These are phyloP conservation scores for Lablab purpureus DNA, from an alignment of 306 rosid species.

Conservation along the genomic window DNA sequence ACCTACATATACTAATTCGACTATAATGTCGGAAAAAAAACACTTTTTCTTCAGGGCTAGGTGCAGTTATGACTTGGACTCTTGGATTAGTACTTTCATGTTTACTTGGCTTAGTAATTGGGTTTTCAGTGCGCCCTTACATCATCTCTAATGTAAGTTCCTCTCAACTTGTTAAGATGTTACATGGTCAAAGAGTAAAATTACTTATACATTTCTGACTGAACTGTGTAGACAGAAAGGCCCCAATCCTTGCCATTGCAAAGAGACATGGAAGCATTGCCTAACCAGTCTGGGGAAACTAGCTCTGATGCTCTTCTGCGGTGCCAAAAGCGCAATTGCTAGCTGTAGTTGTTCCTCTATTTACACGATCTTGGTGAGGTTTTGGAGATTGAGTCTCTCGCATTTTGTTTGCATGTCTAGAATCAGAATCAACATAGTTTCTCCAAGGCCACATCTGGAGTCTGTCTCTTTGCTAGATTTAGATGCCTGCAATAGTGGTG, in stretches of 20 bases:
- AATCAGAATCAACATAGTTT: conserved; percentile 10
- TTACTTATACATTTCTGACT: conserved; percentile 48
- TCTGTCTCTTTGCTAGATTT: conserved; percentile 63
- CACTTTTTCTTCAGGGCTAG: conserved; percentile 51
- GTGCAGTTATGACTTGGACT: conserved; percentile 58
- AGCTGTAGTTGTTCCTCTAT: conserved; percentile 40
- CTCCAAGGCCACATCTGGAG: conserved; percentile 47
- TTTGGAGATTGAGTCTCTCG: conserved; percentile 56
- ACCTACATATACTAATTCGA: conserved; percentile 4
- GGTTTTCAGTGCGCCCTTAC: conserved; percentile 54
- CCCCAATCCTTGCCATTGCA: conserved; percentile 44
- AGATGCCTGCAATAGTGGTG: conserved; percentile 55
- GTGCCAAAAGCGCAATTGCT: conserved; percentile 74
- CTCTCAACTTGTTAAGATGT: conserved; percentile 8
- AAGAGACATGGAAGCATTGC: conserved; percentile 76
- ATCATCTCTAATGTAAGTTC: conserved; percentile 61
- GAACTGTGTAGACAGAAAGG: conserved; percentile 69
- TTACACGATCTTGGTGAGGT: conserved; percentile 36
- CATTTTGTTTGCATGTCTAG: conserved; percentile 55
- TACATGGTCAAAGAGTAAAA: background rate
- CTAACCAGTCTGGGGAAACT: conserved; percentile 67
- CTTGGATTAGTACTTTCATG: conserved; percentile 62
- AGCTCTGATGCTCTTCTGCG: conserved; percentile 69
- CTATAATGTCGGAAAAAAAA: conserved; percentile 6
- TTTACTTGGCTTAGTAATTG: conserved; percentile 51